Conservation (phyloP, 176 grass and related monocot species). For the Triticum monococcum region DNA sequence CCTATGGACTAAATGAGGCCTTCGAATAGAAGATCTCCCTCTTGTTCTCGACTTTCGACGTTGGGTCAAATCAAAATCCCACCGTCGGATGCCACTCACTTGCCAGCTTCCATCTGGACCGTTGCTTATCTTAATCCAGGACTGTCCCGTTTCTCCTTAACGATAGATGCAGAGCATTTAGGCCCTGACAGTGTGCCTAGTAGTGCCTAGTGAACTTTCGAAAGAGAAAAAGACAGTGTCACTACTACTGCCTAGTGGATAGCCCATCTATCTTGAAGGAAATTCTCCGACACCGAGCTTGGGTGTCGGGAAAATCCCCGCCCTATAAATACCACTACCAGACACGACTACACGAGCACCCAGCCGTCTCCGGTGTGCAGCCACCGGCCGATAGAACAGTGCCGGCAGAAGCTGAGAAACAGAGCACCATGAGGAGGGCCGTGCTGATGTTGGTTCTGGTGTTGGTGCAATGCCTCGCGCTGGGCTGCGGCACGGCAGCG, state of each 20-base stretch:
- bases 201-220: too few species aligned
- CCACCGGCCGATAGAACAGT: not conserved
- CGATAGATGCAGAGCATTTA: too few species aligned
- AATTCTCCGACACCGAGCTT: not conserved
- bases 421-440: conserved; percentile 19
- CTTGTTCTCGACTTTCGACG: not conserved
- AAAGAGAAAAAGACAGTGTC: too few species aligned
- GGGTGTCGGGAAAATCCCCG: not conserved
- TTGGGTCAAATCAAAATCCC: not conserved
- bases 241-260: too few species aligned
- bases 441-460: not conserved
- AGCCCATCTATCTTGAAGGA: too few species aligned
- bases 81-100: not conserved
- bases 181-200: too few species aligned
- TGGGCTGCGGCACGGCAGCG: not conserved
- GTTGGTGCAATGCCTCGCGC: conserved; percentile 18
- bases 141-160: not conserved
- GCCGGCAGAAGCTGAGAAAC: not conserved
- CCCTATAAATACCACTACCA: conserved; percentile 10
- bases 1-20: too few species aligned
- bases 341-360: too few species aligned
- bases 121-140: not conserved
- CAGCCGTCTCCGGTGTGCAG: not conserved
- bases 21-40: not conserved
- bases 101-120: not conserved